Conservation (phyloP, 441 rosid species). For the Erodium texanum region DNA sequence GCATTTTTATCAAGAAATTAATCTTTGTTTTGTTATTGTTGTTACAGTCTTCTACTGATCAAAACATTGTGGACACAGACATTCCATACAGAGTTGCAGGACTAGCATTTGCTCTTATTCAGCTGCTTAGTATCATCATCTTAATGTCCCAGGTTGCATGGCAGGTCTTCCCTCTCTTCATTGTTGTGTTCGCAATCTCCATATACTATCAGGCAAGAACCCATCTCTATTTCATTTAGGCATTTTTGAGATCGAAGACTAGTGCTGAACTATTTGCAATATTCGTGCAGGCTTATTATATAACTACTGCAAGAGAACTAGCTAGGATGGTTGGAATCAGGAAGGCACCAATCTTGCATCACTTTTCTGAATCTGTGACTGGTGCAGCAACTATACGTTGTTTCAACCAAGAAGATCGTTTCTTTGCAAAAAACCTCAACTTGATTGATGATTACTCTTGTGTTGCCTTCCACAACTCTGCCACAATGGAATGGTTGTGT, state of each 20-base stretch:
- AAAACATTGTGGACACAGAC: conserved; percentile 57
- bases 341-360: conserved; percentile 64
- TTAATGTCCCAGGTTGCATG: conserved; percentile 54
- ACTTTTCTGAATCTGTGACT: conserved; percentile 49
- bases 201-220: conserved; percentile 50
- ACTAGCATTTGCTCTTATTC: conserved; percentile 54
- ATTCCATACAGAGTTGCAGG: conserved; percentile 64
- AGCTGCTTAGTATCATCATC: conserved; percentile 44
- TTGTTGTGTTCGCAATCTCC: conserved; percentile 45
- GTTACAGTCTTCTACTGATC: conserved; percentile 53
- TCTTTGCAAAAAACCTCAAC: conserved; percentile 29
- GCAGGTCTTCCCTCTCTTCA: conserved; percentile 51
- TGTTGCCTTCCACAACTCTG: conserved; percentile 46
- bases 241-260: no score
- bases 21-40: not conserved
- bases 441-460: conserved; percentile 49
- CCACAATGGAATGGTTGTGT: conserved; percentile 63
- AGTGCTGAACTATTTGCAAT: not conserved
- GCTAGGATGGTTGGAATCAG: conserved; percentile 60
- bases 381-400: conserved; percentile 53
- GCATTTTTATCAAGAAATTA: not conserved
- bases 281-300: conserved; percentile 42
- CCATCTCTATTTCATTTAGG: not conserved
- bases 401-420: conserved; percentile 47
- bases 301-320: conserved; percentile 57